Evolutionary conservation across 352 stramenopile genomes (phyloP).

Genomic region (Phytophthora kernoviae): DNA sequence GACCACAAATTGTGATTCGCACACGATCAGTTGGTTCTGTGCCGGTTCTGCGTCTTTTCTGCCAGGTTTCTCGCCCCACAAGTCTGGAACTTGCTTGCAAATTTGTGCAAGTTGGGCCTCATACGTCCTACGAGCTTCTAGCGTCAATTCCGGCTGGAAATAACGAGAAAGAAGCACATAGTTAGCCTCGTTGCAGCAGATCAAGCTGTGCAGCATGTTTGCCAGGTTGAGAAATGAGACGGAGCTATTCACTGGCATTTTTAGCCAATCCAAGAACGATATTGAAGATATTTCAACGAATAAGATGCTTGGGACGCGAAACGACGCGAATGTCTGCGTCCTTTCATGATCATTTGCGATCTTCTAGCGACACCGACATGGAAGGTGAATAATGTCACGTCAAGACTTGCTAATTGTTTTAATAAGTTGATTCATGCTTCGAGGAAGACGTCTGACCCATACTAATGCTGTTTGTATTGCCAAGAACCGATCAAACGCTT

Average conservation of each 20-base stretch:
- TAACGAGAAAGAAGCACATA: constrained; percentile 73
- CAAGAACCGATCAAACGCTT: constrained; percentile 63
- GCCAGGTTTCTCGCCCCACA: constrained; percentile 30
- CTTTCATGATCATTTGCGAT: constrained; percentile 31
- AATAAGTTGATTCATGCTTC: too few relatives aligned
- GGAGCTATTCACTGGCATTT: background rate
- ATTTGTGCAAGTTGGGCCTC: constrained; percentile 57
- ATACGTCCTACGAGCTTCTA: constrained; percentile 51
- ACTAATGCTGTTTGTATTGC: background rate
- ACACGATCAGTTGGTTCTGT: constrained; percentile 54
- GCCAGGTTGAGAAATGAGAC: background rate
- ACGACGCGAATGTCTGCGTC: constrained; percentile 14
- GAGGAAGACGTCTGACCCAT: background rate
- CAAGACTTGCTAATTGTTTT: background rate
- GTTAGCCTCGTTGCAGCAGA: constrained; percentile 69
- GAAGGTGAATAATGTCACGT: constrained; percentile 28
- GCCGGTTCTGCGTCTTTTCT: constrained; percentile 16
- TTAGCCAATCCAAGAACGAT: constrained; percentile 1
- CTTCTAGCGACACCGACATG: constrained; percentile 33
- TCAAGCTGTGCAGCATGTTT: constrained; percentile 69
- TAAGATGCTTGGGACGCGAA: constrained; percentile 11
- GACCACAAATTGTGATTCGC: constrained; percentile 65
- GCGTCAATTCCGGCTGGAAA: constrained; percentile 51
- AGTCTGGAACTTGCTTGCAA: constrained; percentile 40
- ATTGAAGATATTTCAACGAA: constrained; percentile 18